Percentiles rank a stretch among this genome's conserved stretches.
Evolutionary conservation across 768 basidiomycete genomes (phyloP).

Genomic region (Boletellus ananiceps): DNA sequence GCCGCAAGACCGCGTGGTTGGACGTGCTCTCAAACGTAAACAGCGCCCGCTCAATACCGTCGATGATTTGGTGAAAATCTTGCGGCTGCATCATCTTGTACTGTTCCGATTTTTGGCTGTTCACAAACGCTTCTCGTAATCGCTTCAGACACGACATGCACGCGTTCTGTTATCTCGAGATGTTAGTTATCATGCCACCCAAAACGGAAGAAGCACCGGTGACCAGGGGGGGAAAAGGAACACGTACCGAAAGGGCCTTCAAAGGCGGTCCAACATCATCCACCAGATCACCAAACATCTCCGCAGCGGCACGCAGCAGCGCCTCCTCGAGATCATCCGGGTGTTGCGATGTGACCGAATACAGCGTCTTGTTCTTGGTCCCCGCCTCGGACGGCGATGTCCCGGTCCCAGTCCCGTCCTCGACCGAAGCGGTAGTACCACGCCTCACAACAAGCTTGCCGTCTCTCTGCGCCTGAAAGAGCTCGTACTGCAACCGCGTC

Average conservation of each 20-base stretch:
- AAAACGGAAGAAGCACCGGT: too few relatives aligned
- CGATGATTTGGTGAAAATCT: constrained; percentile 62
- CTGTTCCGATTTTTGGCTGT: constrained; percentile 29
- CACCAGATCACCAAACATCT: constrained; percentile 73
- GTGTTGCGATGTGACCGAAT: constrained; percentile 34
- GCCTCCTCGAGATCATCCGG: constrained; percentile 40
- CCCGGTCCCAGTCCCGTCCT: background rate
- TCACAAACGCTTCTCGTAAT: constrained; percentile 63
- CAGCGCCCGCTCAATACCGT: constrained; percentile 64
- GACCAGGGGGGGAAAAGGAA: background rate
- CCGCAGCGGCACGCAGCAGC: constrained; percentile 49
- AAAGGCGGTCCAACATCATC: constrained; percentile 78
- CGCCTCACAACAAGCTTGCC: constrained; percentile 32
- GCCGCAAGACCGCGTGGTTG: constrained; percentile 73
- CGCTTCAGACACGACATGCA: constrained; percentile 57
- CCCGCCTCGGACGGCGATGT: constrained; percentile 11
- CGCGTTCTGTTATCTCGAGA: constrained; percentile 40
- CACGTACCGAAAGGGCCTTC: constrained; percentile 63
- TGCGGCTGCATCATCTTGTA: constrained; percentile 42
- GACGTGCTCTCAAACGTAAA: constrained; percentile 77
- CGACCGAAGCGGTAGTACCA: constrained; percentile 22
- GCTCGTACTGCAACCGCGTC: constrained; percentile 76
- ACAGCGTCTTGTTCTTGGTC: constrained; percentile 15
- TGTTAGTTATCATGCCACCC: background rate
- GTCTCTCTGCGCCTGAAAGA: constrained; percentile 56